Evolutionary conservation across 192 early-diverging fungal genomes (phyloP), one percentile per base, ranked within the genome.

Genomic region (Coemansia sp.): DNA sequence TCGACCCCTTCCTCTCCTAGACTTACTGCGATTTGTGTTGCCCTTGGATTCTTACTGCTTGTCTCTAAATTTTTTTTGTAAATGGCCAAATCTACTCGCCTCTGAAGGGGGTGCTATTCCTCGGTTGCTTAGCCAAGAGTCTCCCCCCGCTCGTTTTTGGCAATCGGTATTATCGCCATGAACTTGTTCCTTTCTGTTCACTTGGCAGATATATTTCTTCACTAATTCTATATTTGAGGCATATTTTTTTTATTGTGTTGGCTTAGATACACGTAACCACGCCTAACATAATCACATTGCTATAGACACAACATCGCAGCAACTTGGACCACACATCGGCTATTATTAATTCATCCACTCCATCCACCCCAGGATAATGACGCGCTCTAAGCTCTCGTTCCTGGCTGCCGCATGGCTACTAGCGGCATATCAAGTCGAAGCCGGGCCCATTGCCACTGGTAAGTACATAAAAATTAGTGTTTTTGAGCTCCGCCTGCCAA

Each of bases 371-470:
- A 47, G 62, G 69, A 63, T 47, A 77, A 82, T 82, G 79, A 59
- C 79, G 61, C 79, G 79, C 79, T 62, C 71, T 65, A 70, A 67
- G 55, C 43, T 76, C 62, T 76, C 79, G 16, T 37, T 76, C 21
- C 57, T 82, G 69, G 79, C 79, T n/a, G 74, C 61, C 23, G 79
- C 74, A 62, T 82, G 79, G 79, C 60, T 82, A 58, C 68, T 82
- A 62, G 79, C 74, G 19, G 79, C 79, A 16, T 59, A 58, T 19
- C 74, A 76, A 43, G 71, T 60, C 28, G 42, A 49, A 17, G 79
- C 79, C 3, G 74, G 79, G 17, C 79, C 79, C 2, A 82, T 82
- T 67, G 79, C 79, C 4, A 62, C 68, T 46, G 70, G 77, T 80
- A 71, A 74, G 72, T 58, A 33, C 8, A 65, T 50, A 66, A 19